Evolutionary conservation across 2,329 filamentous ascomycete genomes (phyloP).

Genomic region (Ramularia collo-cygni): DNA sequence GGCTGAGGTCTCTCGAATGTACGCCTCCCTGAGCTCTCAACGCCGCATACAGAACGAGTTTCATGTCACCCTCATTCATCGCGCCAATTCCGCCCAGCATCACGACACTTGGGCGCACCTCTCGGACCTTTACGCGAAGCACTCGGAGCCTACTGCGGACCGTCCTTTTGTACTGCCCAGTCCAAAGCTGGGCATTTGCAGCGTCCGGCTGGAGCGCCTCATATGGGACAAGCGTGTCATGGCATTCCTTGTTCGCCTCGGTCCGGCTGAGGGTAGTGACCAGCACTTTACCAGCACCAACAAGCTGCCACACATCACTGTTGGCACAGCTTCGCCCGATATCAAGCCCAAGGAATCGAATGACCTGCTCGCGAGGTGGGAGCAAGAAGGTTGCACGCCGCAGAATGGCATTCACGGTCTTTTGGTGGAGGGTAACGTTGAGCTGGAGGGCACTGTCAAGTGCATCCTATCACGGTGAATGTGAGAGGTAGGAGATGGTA

Average conservation of each 20-base stretch:
- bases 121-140: constrained; percentile 46
- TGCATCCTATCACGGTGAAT: constrained; percentile 36
- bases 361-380: constrained; percentile 68
- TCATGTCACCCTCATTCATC: constrained; percentile 91
- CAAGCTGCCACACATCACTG: constrained; percentile 74
- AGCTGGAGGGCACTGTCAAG: constrained; percentile 50
- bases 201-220: constrained; percentile 57
- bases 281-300: constrained; percentile 59
- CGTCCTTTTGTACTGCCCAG: constrained; percentile 36
- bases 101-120: constrained; percentile 73
- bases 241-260: constrained; percentile 76
- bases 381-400: constrained; percentile 50
- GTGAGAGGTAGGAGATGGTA: neutral
- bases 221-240: constrained; percentile 85
- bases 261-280: constrained; percentile 44
- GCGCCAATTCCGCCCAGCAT: constrained; percentile 53
- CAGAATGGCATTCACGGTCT: constrained; percentile 50
- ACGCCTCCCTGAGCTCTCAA: constrained; percentile 63
- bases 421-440: constrained; percentile 47
- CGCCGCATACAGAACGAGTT: constrained; percentile 77
- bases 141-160: constrained; percentile 28
- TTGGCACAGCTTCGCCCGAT: constrained; percentile 66
- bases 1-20: constrained; percentile 58
- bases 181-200: constrained; percentile 56
- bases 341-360: constrained; percentile 97